Percentiles rank a stretch among this genome's conserved stretches.
Evolutionary conservation across 371 early-diverging fungal species (phyloP).

Genomic region (Apophysomyces sp.): DNA sequence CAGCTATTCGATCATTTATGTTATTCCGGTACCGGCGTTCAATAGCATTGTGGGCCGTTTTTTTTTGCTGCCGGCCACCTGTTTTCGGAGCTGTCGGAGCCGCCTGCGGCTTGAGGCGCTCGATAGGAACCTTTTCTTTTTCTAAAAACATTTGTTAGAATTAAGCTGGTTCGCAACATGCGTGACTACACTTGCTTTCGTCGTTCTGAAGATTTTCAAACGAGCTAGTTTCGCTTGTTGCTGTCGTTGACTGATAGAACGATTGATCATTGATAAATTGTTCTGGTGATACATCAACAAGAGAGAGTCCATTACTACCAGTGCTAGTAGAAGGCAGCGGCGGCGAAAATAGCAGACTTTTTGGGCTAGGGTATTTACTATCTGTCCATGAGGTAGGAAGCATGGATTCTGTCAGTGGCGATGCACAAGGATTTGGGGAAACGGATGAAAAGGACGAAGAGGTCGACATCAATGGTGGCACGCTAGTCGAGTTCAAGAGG

Average conservation of each 20-base stretch:
- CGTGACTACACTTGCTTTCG: not conserved
- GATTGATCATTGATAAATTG: not conserved
- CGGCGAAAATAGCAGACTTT: not conserved
- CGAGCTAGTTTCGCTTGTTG: not conserved
- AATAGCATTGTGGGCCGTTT: conserved; percentile 91
- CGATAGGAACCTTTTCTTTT: conserved; percentile 40
- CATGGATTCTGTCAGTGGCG: not conserved
- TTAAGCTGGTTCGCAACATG: not conserved
- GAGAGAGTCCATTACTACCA: conserved; percentile 6
- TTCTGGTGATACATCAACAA: conserved; percentile 11
- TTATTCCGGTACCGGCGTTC: conserved; percentile 93
- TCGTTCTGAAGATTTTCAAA: not conserved
- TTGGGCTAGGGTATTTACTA: not conserved
- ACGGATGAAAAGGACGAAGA: not conserved
- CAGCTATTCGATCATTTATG: conserved; percentile 90
- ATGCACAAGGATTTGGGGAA: conserved; percentile 1
- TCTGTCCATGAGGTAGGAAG: not conserved
- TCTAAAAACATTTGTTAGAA: conserved; percentile 2
- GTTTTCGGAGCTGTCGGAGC: conserved; percentile 13
- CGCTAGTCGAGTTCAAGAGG: not conserved
- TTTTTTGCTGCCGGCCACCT: conserved; percentile 53
- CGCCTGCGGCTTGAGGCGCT: conserved; percentile 30
- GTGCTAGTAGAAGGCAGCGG: not conserved
- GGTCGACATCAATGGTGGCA: not conserved
- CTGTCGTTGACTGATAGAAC: conserved; percentile 2